phyloP scores from a whole-genome alignment of 2,329 filamentous ascomycete genomes.

The Orbilia blumenaviensis region DNA sequence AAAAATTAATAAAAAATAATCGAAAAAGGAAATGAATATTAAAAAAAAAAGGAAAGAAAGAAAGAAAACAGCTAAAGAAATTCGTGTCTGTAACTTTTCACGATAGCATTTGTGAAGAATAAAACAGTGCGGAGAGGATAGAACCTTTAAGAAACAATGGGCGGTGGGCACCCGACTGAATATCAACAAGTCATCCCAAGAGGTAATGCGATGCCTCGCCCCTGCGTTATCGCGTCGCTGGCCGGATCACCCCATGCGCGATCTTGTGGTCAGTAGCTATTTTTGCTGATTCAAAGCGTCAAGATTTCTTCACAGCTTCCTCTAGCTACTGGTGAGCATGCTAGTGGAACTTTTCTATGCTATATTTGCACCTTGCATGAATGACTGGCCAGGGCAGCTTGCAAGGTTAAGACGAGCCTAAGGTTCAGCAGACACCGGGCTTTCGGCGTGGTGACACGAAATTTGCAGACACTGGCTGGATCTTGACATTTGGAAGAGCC shows the following conservation, averaged over 20 bases:
- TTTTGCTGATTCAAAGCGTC: conserved; percentile 47
- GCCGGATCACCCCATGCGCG: conserved; percentile 33
- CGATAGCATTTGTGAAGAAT: conserved; percentile 26
- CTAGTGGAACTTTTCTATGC: conserved; percentile 15
- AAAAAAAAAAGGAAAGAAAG: neutral
- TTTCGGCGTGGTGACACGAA: conserved; percentile 30
- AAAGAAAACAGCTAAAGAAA: conserved; percentile 48
- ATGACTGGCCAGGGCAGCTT: conserved; percentile 23
- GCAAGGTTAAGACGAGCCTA: conserved; percentile 6
- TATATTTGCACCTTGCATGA: conserved; percentile 36
- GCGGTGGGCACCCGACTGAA: conserved; percentile 12
- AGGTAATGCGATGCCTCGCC: conserved; percentile 20
- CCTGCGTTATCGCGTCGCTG: conserved; percentile 45
- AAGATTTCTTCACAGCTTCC: conserved; percentile 29
- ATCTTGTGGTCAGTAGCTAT: conserved; percentile 45
- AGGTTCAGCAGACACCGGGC: conserved; percentile 9
- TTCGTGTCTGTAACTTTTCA: conserved; percentile 36
- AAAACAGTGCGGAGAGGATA: conserved; percentile 43
- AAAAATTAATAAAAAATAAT: conserved; percentile 28
- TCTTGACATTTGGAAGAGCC: conserved; percentile 23
- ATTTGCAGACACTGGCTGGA: conserved; percentile 33
- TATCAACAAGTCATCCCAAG: conserved; percentile 48
- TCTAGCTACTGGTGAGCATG: neutral
- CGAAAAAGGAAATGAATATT: conserved; percentile 38
- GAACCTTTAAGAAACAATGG: conserved; percentile 43